Evolutionary conservation across 116 monocot species (phyloP).

Genomic region (Posidonia oceanica): DNA sequence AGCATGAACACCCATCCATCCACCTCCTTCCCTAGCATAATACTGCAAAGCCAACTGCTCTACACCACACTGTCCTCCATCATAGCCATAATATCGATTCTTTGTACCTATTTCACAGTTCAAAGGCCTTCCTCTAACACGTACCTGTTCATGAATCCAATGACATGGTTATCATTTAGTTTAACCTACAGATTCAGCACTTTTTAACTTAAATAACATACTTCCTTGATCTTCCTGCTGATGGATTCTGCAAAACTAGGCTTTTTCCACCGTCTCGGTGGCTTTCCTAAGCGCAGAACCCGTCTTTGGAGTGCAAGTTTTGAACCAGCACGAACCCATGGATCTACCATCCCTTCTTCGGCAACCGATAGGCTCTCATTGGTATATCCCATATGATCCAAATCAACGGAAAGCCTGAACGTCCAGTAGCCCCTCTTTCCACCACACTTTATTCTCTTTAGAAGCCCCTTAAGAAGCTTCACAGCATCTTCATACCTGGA

Average conservation of each 20-base stretch:
- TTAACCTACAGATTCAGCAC: background rate
- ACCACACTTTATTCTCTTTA: constrained; percentile 34
- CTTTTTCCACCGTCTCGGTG: constrained; percentile 80
- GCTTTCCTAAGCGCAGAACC: constrained; percentile 62
- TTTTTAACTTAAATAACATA: constrained; percentile 12
- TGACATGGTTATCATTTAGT: background rate
- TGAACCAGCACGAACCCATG: constrained; percentile 88
- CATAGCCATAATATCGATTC: constrained; percentile 73
- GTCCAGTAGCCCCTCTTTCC: constrained; percentile 78
- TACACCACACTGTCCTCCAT: constrained; percentile 70
- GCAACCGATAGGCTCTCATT: constrained; percentile 81
- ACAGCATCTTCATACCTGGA: constrained; percentile 72
- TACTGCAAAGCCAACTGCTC: constrained; percentile 85
- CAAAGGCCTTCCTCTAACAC: constrained; percentile 63
- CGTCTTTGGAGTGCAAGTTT: constrained; percentile 78
- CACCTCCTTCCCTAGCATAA: constrained; percentile 75
- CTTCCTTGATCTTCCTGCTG: constrained; percentile 61
- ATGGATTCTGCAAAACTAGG: constrained; percentile 63
- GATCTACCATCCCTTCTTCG: constrained; percentile 72
- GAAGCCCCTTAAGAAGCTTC: constrained; percentile 45
- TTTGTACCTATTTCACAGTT: constrained; percentile 59
- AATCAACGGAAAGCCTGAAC: constrained; percentile 71
- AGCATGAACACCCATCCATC: constrained; percentile 78
- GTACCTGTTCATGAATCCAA: constrained; percentile 26
- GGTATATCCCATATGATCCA: constrained; percentile 59